phyloP scores from a whole-genome alignment of 257 asterid species.

The Ehretia macrophylla region DNA sequence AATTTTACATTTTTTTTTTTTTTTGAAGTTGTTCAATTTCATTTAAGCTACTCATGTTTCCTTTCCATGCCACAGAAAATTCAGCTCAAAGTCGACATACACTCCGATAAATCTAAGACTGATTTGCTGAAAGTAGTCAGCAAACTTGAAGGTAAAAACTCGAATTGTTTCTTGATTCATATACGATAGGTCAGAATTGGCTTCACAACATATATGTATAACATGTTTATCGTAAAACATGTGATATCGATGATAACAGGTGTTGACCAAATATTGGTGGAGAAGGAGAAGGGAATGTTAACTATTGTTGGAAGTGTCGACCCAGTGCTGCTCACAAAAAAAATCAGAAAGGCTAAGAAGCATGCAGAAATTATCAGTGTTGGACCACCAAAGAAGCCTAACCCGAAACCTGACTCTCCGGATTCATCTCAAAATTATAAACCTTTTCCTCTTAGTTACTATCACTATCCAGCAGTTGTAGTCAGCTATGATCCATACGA shows the following conservation, averaged over 20 bases:
- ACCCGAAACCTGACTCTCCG: too few relatives aligned
- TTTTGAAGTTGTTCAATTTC: too few relatives aligned
- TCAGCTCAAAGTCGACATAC: slow-evolving; percentile 14
- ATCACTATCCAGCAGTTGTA: not conserved
- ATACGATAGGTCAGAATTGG: too few relatives aligned
- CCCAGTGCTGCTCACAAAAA: slow-evolving; percentile 1
- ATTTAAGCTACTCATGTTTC: too few relatives aligned
- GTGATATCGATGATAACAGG: slow-evolving; percentile 4
- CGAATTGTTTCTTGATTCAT: not conserved
- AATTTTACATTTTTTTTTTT: not conserved
- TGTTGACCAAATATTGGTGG: slow-evolving; percentile 3
- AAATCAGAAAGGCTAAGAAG: slow-evolving; percentile 8
- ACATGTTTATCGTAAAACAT: not conserved
- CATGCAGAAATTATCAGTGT: slow-evolving; percentile 6
- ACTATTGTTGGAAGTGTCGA: slow-evolving; percentile 18
- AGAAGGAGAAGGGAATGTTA: slow-evolving; percentile 11
- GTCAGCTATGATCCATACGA: not conserved
- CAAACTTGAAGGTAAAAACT: slow-evolving; percentile 8
- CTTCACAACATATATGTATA: too few relatives aligned
- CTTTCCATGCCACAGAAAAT: slow-evolving; percentile 4
- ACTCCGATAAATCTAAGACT: slow-evolving; percentile 5
- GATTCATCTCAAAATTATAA: too few relatives aligned
- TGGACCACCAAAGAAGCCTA: slow-evolving; percentile 12
- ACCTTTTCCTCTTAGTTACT: slow-evolving; percentile 8
- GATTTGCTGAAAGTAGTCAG: slow-evolving; percentile 9